These are phyloP conservation scores for Podaxis rugospora DNA, from an alignment of 768 basidiomycete genomes.

Conservation along the genomic window DNA sequence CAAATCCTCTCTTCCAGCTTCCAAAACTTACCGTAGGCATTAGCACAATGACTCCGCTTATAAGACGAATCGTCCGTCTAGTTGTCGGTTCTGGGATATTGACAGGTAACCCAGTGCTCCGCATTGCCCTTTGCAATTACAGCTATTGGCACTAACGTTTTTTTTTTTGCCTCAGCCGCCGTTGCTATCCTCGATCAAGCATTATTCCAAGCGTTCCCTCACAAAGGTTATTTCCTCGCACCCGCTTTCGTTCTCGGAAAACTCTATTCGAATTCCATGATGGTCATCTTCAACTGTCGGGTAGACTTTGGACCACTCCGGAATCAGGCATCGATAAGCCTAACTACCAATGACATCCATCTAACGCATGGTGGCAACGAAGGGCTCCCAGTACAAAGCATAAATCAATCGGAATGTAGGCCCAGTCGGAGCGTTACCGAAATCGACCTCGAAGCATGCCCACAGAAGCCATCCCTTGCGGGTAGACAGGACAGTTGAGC, in stretches of 20 bases:
- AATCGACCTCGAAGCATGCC: neutral
- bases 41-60: slow-evolving; percentile 9
- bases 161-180: slow-evolving; percentile 13
- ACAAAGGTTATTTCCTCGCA: slow-evolving; percentile 17
- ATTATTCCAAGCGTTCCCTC: slow-evolving; percentile 15
- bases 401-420: neutral
- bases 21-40: slow-evolving; percentile 6
- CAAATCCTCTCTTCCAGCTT: neutral
- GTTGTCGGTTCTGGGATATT: slow-evolving; percentile 17
- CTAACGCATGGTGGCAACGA: neutral
- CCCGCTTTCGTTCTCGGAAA: slow-evolving; percentile 18
- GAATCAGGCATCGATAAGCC: neutral
- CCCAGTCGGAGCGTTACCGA: no score
- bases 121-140: neutral
- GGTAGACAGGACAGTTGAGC: neutral
- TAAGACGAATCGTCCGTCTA: slow-evolving; percentile 12
- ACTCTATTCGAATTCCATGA: slow-evolving; percentile 18
- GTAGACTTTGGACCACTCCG: neutral
- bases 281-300: neutral
- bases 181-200: slow-evolving; percentile 16
- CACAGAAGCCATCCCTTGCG: neutral
- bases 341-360: neutral
- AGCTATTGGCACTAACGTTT: neutral
- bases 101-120: neutral
- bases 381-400: neutral